phyloP scores from a whole-genome alignment of 768 basidiomycete genomes.

The Boletellus sp. region DNA sequence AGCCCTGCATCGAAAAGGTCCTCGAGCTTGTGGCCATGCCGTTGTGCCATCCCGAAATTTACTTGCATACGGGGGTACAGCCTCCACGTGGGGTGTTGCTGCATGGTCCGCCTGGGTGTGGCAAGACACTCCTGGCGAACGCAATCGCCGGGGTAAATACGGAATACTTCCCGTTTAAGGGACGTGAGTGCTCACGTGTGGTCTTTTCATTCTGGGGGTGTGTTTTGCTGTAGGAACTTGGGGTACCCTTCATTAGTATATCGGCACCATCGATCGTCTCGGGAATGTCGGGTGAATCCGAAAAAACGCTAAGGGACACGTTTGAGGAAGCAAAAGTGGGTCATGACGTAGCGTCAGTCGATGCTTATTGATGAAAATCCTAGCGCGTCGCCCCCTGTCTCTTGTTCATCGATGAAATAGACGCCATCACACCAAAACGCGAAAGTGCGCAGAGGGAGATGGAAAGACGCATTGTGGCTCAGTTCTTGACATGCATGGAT shows the following conservation, averaged over 20 bases:
- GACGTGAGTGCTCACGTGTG: not conserved
- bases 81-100: slow-evolving; percentile 89
- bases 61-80: slow-evolving; percentile 87
- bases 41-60: slow-evolving; percentile 91
- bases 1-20: slow-evolving; percentile 84
- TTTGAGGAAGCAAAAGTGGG: slow-evolving; percentile 94
- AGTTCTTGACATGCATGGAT: slow-evolving; percentile 98
- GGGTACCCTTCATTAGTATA: slow-evolving; percentile 88
- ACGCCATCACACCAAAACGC: slow-evolving; percentile 95
- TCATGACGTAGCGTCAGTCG: not conserved
- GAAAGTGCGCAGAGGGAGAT: slow-evolving; percentile 98
- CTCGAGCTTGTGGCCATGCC: slow-evolving; percentile 97
- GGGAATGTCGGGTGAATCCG: slow-evolving; percentile 98
- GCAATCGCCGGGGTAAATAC: slow-evolving; percentile 87
- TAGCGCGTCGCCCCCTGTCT: slow-evolving; percentile 90
- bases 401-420: slow-evolving; percentile 96
- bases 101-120: slow-evolving; percentile 95
- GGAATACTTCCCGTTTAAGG: not conserved
- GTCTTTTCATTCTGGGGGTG: not conserved
- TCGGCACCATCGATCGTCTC: slow-evolving; percentile 96
- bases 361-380: not conserved
- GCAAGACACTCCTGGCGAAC: slow-evolving; percentile 91
- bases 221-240: slow-evolving; percentile 63
- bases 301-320: slow-evolving; percentile 92
- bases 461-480: slow-evolving; percentile 96